Base-by-base conservation (phyloP, 192 early-diverging fungal genomes). In the Backusella liffmaniae region DNA sequence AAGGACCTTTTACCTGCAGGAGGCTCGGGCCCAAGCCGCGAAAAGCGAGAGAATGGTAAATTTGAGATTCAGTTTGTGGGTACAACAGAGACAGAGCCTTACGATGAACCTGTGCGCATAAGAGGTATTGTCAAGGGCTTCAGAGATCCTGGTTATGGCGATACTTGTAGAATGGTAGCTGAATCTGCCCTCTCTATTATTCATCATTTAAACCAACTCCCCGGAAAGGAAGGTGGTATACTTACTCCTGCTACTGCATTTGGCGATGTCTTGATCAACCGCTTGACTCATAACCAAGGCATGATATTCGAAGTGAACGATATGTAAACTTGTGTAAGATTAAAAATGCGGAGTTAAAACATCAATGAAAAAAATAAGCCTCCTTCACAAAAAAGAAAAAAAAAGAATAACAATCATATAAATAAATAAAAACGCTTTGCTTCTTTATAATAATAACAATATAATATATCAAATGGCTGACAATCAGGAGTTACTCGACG, bases 121-220 rank as follows among this genome's bases (percentile, higher is more conserved):
- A 71, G 81, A 32, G 90, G 79, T 21, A 79, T 73, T n/a, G 82
- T 91, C 32, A 85, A 78, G 67, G 85, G 76, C 5, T 85, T 85
- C 15, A 85, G 84, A 21, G 96, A 97, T 74, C 91, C 94, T 10
- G 94, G 95, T 1, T 98, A 98, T 82, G 84, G 84, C 34, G 94
- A 94, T 75, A 96, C 94, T 1, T 88, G 89, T 67, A 87, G 87
- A 53, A 94, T 94, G 85, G 76, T 96, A 29, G 88, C 90, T 30
- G 94, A 98, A 73, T 84, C 91, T 35, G 95, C 94, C 0, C 82
- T 96, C 21, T 91, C 89, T 66, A 75, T 96, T 66, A 88, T 92
- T 8, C 79, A 92, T 59, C 85, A 91, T 36, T 81, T 87, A 18
- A 83, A 88, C 51, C 42, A 80, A 1, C 65, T 87, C 10, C 86